Base-by-base conservation (phyloP, 768 basidiomycete species). In the Lactifluus subvellereus region DNA sequence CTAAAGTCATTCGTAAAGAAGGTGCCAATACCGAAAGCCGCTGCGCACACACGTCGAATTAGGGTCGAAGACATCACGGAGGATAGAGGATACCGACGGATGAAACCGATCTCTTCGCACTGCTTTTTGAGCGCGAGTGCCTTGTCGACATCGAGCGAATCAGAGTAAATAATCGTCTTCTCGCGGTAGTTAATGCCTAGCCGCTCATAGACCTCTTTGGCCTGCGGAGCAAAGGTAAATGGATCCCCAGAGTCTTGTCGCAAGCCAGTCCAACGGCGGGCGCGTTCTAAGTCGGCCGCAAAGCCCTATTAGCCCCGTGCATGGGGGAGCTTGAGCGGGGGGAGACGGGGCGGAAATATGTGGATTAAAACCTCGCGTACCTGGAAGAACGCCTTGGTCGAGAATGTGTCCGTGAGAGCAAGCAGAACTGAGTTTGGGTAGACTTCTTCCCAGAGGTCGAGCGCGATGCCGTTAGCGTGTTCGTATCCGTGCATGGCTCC, bases 201-300 rank as follows among this genome's bases (percentile, higher is more conserved):
- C 10, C 78, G 75, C 58, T 84, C 75, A 73, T 92, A 98, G 60
- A 87, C 78, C 64, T 81, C 78, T 70, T 86, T 89, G 9, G 86
- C 93, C 20, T 81, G 79, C 9, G 83, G 82, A 4, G 86, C 92
- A 70, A 92, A 98, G n/a, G 72, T 74, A 62, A 89, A 81, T 0
- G 96, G 94, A 69, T 96, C 87, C 4, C 97, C 97, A 1, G 91
- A 94, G 72, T 99, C 97, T 71, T 99, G 97, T 20, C 96, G 84
- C 13, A 99, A 77, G 0, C 88, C 88, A 6, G 78, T 76, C 96
- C 96, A 98, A 47, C 82, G 80, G 10, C 75, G 71, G 0, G 88
- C 91, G 2, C 84, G 82, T 38, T 77, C 82, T 1, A 81, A 80
- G 67, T 88, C 77, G 57, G 72, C 68, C 2, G 72, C 64, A 48